Percentiles rank a stretch among this genome's conserved stretches.
Evolutionary conservation across 495 filamentous ascomycete species (phyloP).

Genomic region (Achaetomiella virescens): DNA sequence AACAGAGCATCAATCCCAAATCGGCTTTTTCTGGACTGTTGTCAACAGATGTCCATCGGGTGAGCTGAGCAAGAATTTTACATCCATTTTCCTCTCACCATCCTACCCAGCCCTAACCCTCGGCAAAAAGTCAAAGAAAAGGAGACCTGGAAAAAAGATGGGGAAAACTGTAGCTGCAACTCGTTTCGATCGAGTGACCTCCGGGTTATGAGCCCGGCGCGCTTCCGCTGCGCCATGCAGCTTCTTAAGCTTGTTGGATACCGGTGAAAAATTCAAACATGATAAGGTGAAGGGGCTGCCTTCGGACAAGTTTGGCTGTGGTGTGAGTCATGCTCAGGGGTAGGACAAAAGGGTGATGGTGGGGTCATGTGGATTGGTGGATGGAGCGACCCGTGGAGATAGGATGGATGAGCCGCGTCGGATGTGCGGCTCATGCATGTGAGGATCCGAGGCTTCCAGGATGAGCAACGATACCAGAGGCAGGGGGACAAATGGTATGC

Average conservation of each 20-base stretch:
- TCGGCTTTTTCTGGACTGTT: too few species aligned
- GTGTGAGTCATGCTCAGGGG: slow-evolving; percentile 1
- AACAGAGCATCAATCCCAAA: too few species aligned
- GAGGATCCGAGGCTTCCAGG: too few species aligned
- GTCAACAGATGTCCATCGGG: too few species aligned
- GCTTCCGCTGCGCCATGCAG: slow-evolving; percentile 27
- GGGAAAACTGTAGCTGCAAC: slow-evolving; percentile 18
- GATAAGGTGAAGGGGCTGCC: neutral
- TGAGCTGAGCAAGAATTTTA: too few species aligned
- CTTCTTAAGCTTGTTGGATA: slow-evolving; percentile 4
- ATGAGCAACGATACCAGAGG: too few species aligned
- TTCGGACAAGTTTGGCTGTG: too few species aligned
- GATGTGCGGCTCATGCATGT: neutral
- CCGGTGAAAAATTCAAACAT: neutral
- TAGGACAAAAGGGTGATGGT: neutral
- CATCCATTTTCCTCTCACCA: too few species aligned
- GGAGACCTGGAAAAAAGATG: neutral
- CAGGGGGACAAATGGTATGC: too few species aligned
- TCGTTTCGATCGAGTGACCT: slow-evolving; percentile 30
- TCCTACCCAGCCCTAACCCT: neutral
- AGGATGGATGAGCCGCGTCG: neutral
- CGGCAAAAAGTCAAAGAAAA: neutral
- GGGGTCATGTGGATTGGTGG: neutral
- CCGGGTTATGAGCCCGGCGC: slow-evolving; percentile 30
- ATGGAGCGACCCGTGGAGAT: neutral